A percentile compares a stretch with the other conserved stretches of the same genome.
Conservation (phyloP, 2,329 filamentous ascomycete species). For the Colletotrichum eleusines region DNA sequence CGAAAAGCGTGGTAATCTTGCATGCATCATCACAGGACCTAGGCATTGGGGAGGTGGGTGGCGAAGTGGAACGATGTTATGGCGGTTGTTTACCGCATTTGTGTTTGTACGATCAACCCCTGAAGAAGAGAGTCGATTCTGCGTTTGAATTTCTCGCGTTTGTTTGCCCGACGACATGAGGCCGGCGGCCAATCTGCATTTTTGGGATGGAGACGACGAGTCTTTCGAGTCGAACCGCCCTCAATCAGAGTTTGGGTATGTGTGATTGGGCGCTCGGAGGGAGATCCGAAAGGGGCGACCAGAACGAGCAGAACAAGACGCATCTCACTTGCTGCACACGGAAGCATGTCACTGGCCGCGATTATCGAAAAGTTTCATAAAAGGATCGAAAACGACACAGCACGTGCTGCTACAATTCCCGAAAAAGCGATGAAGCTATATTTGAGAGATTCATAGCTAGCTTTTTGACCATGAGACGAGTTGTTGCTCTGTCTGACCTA, state of each 20-base stretch:
- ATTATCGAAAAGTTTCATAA: conserved; percentile 19
- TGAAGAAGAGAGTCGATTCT: conserved; percentile 37
- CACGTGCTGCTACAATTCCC: conserved; percentile 26
- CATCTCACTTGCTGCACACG: conserved; percentile 6
- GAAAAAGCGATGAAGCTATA: conserved; percentile 42
- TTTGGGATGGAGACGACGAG: conserved; percentile 9
- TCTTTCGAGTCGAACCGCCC: conserved; percentile 21
- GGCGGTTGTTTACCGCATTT: conserved; percentile 26
- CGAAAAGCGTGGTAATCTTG: conserved; percentile 57
- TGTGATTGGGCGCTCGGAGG: conserved; percentile 33
- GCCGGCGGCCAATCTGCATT: not conserved
- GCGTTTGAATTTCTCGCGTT: conserved; percentile 24
- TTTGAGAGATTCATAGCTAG: conserved; percentile 43
- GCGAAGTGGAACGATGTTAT: conserved; percentile 41
- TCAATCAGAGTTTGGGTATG: conserved; percentile 27
- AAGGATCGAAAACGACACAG: conserved; percentile 29
- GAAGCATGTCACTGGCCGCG: conserved; percentile 3
- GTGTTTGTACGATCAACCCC: conserved; percentile 42
- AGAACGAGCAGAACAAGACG: conserved; percentile 19
- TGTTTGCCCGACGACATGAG: conserved; percentile 5
- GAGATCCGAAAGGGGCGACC: conserved; percentile 41
- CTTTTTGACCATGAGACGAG: conserved; percentile 35
- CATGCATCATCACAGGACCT: conserved; percentile 58
- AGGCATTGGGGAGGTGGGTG: conserved; percentile 49
- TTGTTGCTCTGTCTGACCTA: conserved; percentile 33